Percentiles rank a stretch among this genome's conserved stretches.
Evolutionary conservation across 2,329 filamentous ascomycete species (phyloP).

Genomic region (Cadophora gregata): DNA sequence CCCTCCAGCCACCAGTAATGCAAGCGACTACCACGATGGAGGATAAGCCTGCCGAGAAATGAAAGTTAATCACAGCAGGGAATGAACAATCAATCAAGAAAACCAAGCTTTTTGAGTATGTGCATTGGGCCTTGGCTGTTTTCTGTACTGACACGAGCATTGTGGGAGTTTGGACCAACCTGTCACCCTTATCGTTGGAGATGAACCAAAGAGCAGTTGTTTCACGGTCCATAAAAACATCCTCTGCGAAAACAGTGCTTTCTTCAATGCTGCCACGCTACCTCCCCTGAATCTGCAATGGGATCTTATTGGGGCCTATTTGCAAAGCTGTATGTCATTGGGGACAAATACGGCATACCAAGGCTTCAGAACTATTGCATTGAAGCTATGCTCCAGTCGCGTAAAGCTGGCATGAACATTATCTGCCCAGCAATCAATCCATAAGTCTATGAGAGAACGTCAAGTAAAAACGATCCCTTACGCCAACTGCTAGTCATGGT

Average conservation of each 20-base stretch:
- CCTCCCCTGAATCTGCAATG: neutral
- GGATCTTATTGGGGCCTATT: neutral
- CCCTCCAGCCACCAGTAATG: neutral
- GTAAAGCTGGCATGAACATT: too few relatives aligned
- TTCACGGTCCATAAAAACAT: constrained; percentile 24
- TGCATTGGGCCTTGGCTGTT: neutral
- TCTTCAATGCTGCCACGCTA: constrained; percentile 18
- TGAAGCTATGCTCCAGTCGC: constrained; percentile 5
- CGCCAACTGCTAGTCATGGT: neutral
- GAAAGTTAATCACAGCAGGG: neutral
- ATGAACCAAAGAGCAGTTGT: neutral
- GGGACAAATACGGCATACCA: constrained; percentile 22
- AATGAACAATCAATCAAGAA: neutral
- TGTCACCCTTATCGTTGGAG: constrained; percentile 26
- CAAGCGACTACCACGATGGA: neutral
- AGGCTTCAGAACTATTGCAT: constrained; percentile 24
- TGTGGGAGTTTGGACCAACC: neutral
- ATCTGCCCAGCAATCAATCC: neutral
- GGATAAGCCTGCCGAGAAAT: neutral
- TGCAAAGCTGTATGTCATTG: constrained; percentile 20
- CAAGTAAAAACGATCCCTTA: neutral
- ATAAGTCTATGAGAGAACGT: neutral
- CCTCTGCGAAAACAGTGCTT: constrained; percentile 15
- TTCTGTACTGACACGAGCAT: neutral
- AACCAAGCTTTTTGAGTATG: neutral